A percentile compares a stretch with the other conserved stretches of the same genome.
Conservation (phyloP, 2,329 filamentous ascomycete genomes). For the Fusarium pseudoanthophilum region DNA sequence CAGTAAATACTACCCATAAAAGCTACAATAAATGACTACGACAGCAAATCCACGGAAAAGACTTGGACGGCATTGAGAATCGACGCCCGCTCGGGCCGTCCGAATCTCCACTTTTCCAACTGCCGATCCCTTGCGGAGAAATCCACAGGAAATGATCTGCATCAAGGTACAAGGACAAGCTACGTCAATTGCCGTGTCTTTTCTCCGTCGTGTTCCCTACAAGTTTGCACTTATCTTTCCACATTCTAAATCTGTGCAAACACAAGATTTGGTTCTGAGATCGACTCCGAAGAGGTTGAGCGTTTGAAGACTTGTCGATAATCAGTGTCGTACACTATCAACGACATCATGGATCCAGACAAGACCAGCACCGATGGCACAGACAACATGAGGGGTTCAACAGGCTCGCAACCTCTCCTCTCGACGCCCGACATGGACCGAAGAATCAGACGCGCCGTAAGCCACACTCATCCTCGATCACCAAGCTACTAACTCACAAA, state of each 20-base stretch:
- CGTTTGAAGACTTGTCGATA: fast-evolving
- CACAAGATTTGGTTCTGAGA: not conserved
- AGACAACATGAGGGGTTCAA: not conserved
- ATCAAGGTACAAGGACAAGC: not conserved
- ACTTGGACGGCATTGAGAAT: not conserved
- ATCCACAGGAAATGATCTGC: not conserved
- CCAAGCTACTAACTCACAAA: fast-evolving
- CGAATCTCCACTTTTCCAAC: not conserved
- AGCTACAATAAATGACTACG: not conserved
- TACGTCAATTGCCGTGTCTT: not conserved
- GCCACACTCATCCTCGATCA: fast-evolving
- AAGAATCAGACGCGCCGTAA: not conserved
- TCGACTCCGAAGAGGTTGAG: fast-evolving
- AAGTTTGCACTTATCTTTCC: not conserved
- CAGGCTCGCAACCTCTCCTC: not conserved
- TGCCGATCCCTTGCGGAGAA: not conserved
- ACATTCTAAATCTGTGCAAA: not conserved
- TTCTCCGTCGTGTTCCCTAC: not conserved
- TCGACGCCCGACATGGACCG: not conserved
- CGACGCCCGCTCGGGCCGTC: not conserved
- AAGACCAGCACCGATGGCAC: not conserved
- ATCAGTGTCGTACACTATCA: not conserved
- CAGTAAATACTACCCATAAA: not conserved
- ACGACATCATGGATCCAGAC: not conserved
- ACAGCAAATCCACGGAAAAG: not conserved